These are phyloP conservation scores for Candida awuae DNA, from an alignment of 805 yeast species.

Conservation along the genomic window DNA sequence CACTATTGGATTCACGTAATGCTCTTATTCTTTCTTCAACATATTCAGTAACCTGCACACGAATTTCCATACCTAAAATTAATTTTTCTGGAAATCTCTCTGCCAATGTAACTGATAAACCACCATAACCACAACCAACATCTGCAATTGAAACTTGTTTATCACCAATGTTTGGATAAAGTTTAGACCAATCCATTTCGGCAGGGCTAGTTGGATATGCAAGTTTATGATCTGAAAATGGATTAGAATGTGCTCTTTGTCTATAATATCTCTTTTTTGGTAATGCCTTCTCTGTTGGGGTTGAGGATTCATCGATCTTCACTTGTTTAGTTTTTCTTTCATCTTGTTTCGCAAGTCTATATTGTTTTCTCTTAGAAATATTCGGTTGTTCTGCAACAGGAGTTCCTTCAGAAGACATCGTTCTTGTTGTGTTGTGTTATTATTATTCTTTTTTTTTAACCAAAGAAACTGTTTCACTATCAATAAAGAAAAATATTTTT, in stretches of 20 bases:
- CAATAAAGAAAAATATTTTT: too few relatives aligned
- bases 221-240: conserved; percentile 88
- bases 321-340: conserved; percentile 44
- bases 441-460: too few relatives aligned
- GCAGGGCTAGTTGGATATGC: conserved; percentile 81
- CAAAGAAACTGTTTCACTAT: too few relatives aligned
- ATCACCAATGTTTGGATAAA: conserved; percentile 56
- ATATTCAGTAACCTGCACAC: conserved; percentile 95
- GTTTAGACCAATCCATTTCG: conserved; percentile 77
- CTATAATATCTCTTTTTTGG: conserved; percentile 86
- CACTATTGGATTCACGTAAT: conserved; percentile 49
- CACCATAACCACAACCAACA: conserved; percentile 97
- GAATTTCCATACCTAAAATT: conserved; percentile 92
- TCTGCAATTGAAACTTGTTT: conserved; percentile 79
- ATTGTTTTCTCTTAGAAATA: conserved; percentile 11
- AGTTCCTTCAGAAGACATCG: background rate
- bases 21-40: conserved; percentile 95
- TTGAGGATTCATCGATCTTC: conserved; percentile 31
- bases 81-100: conserved; percentile 66
- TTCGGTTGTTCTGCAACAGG: background rate
- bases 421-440: too few relatives aligned
- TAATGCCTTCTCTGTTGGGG: conserved; percentile 28
- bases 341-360: conserved; percentile 21
- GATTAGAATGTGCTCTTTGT: conserved; percentile 96
- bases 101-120: conserved; percentile 71